These are phyloP conservation scores for Sclerotinia minor DNA, from an alignment of 2,329 filamentous ascomycete genomes.

Conservation along the genomic window DNA sequence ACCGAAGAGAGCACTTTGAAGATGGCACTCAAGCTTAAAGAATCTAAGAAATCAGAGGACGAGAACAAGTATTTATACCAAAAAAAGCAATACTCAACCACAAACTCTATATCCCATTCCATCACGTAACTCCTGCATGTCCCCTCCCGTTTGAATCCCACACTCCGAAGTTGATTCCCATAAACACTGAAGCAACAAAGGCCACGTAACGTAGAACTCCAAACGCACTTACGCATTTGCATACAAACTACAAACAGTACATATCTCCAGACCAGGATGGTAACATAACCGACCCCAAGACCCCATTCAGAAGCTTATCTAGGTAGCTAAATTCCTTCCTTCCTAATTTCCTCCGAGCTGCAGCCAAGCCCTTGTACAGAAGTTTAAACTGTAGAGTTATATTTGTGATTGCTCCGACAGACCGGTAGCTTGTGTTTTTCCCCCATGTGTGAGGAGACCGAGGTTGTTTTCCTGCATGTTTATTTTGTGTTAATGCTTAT, in stretches of 20 bases:
- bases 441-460: too few species aligned
- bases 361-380: too few species aligned
- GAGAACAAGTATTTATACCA: conserved; percentile 1
- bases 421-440: too few species aligned
- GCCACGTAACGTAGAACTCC: background rate
- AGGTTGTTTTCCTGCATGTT: too few species aligned
- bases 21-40: conserved; percentile 1
- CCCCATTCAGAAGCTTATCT: background rate
- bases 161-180: background rate
- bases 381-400: too few species aligned
- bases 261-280: too few species aligned
- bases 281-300: too few species aligned
- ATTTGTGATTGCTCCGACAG: too few species aligned
- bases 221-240: background rate
- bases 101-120: background rate
- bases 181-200: background rate
- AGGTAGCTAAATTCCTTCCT: background rate
- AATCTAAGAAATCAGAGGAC: background rate
- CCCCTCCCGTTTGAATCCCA: background rate
- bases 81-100: background rate
- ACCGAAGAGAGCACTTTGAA: conserved; percentile 12
- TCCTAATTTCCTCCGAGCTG: too few species aligned
- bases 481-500: too few species aligned
- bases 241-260: too few species aligned
- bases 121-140: background rate